Percentiles rank a stretch among this genome's conserved stretches.
Evolutionary conservation across 2,329 filamentous ascomycete species (phyloP).

Genomic region (Pestalotiopsis sp.): DNA sequence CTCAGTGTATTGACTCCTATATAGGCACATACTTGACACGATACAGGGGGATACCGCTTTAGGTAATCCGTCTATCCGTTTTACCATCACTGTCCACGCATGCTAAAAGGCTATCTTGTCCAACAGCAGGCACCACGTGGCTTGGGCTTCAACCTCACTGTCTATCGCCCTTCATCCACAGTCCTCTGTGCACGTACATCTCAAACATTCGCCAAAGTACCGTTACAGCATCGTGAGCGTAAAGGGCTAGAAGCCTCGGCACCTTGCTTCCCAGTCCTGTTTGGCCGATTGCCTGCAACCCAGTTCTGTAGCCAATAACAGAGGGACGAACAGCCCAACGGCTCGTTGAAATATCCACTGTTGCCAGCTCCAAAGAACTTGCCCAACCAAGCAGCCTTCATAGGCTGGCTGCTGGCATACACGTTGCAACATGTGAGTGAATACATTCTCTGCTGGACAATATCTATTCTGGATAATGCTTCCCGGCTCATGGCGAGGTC

Average conservation of each 20-base stretch:
- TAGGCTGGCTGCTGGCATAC: conserved; percentile 27
- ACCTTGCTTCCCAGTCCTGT: background rate
- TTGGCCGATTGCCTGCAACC: background rate
- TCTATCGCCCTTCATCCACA: background rate
- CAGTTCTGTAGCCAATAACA: conserved; percentile 1
- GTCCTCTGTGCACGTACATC: background rate
- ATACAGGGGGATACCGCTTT: conserved; percentile 6
- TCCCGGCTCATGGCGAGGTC: background rate
- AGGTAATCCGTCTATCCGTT: conserved; percentile 4
- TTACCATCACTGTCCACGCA: background rate
- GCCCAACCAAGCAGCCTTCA: conserved; percentile 24
- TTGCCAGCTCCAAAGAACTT: conserved; percentile 16
- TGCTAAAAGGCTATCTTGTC: background rate
- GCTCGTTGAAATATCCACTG: conserved; percentile 11
- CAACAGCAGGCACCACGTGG: conserved; percentile 11
- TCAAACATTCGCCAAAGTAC: background rate
- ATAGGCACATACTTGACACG: conserved; percentile 2
- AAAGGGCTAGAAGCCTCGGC: background rate
- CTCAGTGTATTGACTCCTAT: conserved; percentile 1
- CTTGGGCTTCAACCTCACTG: background rate
- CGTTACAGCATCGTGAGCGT: background rate
- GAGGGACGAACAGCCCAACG: background rate
- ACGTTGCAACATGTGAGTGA: conserved; percentile 38
- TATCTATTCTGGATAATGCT: background rate
- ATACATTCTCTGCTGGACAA: background rate